Base-by-base conservation (phyloP, 176 grass and related monocot genomes). In the Rhipidocladum racemiflorum region DNA sequence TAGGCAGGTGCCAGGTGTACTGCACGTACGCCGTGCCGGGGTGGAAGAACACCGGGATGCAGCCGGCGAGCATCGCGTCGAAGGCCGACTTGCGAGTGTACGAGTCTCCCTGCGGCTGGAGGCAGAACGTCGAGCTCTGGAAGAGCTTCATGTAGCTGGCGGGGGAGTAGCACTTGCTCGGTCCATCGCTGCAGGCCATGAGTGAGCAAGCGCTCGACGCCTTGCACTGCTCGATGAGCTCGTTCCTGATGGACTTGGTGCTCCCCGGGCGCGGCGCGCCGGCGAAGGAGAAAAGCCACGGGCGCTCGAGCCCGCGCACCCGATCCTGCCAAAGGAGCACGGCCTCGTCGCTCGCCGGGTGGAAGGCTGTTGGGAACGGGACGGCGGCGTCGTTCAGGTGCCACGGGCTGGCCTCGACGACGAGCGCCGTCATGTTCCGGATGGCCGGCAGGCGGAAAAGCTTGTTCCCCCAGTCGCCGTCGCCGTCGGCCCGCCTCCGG, bases 21-120 rank as follows among this genome's bases (percentile, higher is more conserved):
- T 97, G 94, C 51, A 90, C 86, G 69, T 91, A 97, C 80, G 91
- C 94, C 65, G 94, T 89, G 32, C 77, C 70, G 1, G 89, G 91
- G 77, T 85, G 85, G 83, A 97, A 93, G 70, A 97, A 93, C 29
- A 97, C 91, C 24, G 91, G 94, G 44, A 97, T 88, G 81, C 94
- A 97, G 2, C 94, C 91, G 25, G 94, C 91, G 6, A 97, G 68
- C 82, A 97, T 64, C 53, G 94, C 77, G 69, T 91, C 91, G 80
- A 97, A 93, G n/a, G 87, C 66, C 12, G 68, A 54, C 4, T 82
- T 72, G 77, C 78, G 70, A 7, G 91, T 91, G 54, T 88, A 89
- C 1, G 87, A 81, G 69, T 87, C 76, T 0, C 84, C 86, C 6
- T 84, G 91, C 15, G 94, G 94, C 74, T 92, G 79, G 65, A 97